Conservation (phyloP, 441 rosid species). For the Pelargonium cotyledonis region DNA sequence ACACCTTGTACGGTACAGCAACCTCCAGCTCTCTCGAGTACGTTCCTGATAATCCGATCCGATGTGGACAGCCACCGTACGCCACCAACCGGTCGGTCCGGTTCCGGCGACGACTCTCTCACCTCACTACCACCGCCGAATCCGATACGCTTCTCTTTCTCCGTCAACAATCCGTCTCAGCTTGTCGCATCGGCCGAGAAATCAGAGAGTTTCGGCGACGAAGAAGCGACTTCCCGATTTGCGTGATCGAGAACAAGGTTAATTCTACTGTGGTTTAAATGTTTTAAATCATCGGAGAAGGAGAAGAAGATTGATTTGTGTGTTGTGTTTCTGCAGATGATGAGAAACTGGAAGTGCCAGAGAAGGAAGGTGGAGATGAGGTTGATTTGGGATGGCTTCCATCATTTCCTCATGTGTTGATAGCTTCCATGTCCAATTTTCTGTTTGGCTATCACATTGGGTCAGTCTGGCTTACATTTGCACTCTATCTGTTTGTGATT, state of each 20-base stretch:
- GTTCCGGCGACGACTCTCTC: slow-evolving; percentile 16
- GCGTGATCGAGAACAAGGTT: slow-evolving; percentile 29
- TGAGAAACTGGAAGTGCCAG: slow-evolving; percentile 22
- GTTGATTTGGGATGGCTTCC: slow-evolving; percentile 59
- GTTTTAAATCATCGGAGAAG: no score
- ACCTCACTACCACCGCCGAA: background rate
- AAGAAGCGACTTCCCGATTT: slow-evolving; percentile 29
- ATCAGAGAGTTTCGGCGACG: slow-evolving; percentile 21
- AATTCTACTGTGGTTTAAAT: background rate
- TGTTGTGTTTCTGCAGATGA: slow-evolving; percentile 22
- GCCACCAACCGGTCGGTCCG: slow-evolving; percentile 32
- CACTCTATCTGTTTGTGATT: background rate
- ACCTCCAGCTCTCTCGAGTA: background rate
- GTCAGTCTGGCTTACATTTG: slow-evolving; percentile 20
- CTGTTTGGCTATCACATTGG: slow-evolving; percentile 84
- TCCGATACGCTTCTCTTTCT: slow-evolving; percentile 13
- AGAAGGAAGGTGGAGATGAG: slow-evolving; percentile 17
- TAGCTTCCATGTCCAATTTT: slow-evolving; percentile 74
- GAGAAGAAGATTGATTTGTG: background rate
- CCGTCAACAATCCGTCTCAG: slow-evolving; percentile 13
- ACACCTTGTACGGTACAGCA: no score
- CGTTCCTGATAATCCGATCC: slow-evolving; percentile 12
- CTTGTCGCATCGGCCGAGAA: slow-evolving; percentile 22
- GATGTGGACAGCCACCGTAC: slow-evolving; percentile 28
- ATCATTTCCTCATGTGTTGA: slow-evolving; percentile 55